Conservation (phyloP, 1,139 yeast genomes). For the Nakaseomyces sp. region DNA sequence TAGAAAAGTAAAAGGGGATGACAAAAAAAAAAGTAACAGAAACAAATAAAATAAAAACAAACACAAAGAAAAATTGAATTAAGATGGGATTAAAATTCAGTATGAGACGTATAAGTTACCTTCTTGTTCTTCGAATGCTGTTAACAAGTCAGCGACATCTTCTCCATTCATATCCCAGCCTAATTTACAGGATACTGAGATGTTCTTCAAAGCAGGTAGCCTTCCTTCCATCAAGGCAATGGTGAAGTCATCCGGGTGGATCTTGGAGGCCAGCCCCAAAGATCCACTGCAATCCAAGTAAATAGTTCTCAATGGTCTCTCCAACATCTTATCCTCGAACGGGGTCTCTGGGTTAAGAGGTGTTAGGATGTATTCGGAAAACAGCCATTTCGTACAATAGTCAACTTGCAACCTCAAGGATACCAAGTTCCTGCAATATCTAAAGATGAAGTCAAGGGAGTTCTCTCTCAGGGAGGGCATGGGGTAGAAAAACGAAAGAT, state of each 20-base stretch:
- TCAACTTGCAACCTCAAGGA: slow-evolving; percentile 69
- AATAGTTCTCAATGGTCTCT: slow-evolving; percentile 52
- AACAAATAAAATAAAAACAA: neutral
- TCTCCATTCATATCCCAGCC: slow-evolving; percentile 84
- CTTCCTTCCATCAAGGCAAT: slow-evolving; percentile 74
- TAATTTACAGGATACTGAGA: slow-evolving; percentile 63
- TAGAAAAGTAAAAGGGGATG: no score
- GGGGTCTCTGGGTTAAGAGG: slow-evolving; percentile 10
- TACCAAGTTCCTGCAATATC: slow-evolving; percentile 63
- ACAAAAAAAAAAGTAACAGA: neutral
- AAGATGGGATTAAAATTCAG: slow-evolving; percentile 7
- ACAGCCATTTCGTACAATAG: slow-evolving; percentile 60
- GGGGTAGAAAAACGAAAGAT: slow-evolving; percentile 69
- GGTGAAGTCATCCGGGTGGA: slow-evolving; percentile 82
- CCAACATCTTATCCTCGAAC: slow-evolving; percentile 15
- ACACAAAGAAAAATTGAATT: neutral
- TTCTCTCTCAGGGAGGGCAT: slow-evolving; percentile 70
- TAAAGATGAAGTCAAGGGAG: slow-evolving; percentile 65
- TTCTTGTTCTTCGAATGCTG: slow-evolving; percentile 35
- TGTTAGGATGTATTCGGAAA: slow-evolving; percentile 45
- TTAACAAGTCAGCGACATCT: slow-evolving; percentile 53
- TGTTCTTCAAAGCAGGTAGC: slow-evolving; percentile 53
- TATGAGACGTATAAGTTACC: slow-evolving; percentile 33
- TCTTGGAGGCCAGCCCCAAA: slow-evolving; percentile 71
- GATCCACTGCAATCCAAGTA: slow-evolving; percentile 81